Percentiles rank a stretch among this genome's conserved stretches.
Conservation (phyloP, 1,284 basidiomycete species). For the Grifola frondosa region DNA sequence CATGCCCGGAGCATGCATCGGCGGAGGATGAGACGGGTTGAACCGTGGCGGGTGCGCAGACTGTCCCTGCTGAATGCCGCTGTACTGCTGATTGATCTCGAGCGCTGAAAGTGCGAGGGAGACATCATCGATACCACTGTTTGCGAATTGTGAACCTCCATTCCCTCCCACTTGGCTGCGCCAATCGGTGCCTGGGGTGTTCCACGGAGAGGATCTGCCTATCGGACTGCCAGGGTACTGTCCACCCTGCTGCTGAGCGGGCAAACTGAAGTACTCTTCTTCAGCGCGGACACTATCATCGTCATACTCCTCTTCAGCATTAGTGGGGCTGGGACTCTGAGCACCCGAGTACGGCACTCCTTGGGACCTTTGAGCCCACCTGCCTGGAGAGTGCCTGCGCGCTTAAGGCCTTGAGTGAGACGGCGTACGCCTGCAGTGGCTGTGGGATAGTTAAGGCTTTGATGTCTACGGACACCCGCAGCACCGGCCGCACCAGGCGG, state of each 20-base stretch:
- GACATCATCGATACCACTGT: conserved; percentile 66
- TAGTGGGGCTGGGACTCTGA: conserved; percentile 45
- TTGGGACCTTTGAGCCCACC: conserved; percentile 32
- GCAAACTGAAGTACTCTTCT: conserved; percentile 49
- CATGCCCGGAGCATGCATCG: conserved; percentile 42
- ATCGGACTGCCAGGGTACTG: conserved; percentile 62
- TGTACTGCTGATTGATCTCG: conserved; percentile 50
- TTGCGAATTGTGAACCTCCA: conserved; percentile 23
- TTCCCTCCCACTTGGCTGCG: conserved; percentile 42
- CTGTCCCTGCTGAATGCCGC: conserved; percentile 43
- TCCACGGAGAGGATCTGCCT: conserved; percentile 68
- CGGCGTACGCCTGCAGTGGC: conserved; percentile 46
- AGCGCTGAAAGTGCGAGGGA: conserved; percentile 67
- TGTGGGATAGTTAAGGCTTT: conserved; percentile 71
- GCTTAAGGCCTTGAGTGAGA: conserved; percentile 56
- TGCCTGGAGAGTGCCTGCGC: conserved; percentile 73
- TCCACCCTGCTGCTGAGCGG: conserved; percentile 34
- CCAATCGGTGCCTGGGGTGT: conserved; percentile 58
- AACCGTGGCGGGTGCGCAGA: conserved; percentile 66
- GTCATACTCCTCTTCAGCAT: conserved; percentile 59
- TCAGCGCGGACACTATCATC: conserved; percentile 54
- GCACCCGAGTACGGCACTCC: conserved; percentile 27
- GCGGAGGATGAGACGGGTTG: conserved; percentile 52
- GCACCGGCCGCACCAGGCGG: conserved; percentile 62
- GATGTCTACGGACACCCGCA: conserved; percentile 72